Base-by-base conservation (phyloP, 306 rosid genomes). In the Vicia villosa region DNA sequence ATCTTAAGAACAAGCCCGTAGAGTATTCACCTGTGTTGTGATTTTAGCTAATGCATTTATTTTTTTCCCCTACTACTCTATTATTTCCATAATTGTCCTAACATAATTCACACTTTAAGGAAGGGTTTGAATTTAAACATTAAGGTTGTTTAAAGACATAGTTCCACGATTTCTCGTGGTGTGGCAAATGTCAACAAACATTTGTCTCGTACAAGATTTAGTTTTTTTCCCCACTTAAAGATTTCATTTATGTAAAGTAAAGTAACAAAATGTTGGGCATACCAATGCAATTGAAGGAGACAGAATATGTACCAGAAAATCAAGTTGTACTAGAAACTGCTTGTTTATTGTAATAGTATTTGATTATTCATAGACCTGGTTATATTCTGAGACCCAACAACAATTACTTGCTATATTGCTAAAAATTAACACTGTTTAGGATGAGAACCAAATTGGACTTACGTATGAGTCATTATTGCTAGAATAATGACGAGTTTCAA, bases 401-500 rank as follows among this genome's bases (percentile, higher is more conserved):
- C n/a, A 45, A n/a, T n/a, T 5, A 5, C n/a, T 45, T 45, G 8
- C 50, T 45, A 3, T 45, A 13, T 17, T 8, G 56, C 56, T 49
- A 49, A 49, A 49, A 8, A 9, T 7, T 49, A 16, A 49, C 22
- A 17, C 22, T 11, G 8, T 8, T 17, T 8, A 49, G 56, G 56
- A 49, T 17, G 56, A 49, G 20, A 17, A 49, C 26, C 13, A 17
- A 4, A 49, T 49, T 6, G 4, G 55, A 49, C 55, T 49, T 16
- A 7, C 4, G 55, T 16, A 42, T 47, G 43, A 20, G 21, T 57
- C 51, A 9, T 38, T 16, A 15, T 34, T 30, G 46, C 40, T 70
- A 20, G 66, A 57, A 63, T 66, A 62, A 10, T 24, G 65, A 30
- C 19, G 50, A 52, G 38, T 36, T 20, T 70, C 42, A 37, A 62